A percentile compares a stretch with the other conserved stretches of the same genome.
These are phyloP conservation scores for Didymella pinodella DNA, from an alignment of 2,329 filamentous ascomycete species.

Conservation along the genomic window DNA sequence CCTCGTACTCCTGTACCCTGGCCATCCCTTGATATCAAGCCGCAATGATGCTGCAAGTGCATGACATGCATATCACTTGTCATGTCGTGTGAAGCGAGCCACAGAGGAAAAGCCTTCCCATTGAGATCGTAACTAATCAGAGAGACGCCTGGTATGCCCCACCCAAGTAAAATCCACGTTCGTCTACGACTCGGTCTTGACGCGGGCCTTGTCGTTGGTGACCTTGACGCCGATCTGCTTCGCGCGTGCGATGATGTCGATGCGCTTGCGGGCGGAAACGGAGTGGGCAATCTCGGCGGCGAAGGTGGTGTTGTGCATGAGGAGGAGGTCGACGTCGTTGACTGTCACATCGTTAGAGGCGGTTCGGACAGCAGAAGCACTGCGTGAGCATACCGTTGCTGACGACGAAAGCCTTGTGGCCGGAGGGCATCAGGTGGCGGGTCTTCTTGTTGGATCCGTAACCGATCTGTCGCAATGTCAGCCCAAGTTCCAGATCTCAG, in stretches of 20 bases:
- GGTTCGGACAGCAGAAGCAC: neutral
- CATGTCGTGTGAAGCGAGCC: conserved; percentile 34
- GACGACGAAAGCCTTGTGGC: conserved; percentile 99
- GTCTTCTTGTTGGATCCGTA: conserved; percentile 99
- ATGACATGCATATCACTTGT: conserved; percentile 31
- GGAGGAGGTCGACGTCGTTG: conserved; percentile 93
- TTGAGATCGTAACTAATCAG: conserved; percentile 50
- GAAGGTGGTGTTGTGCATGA: conserved; percentile 99
- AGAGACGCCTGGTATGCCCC: conserved; percentile 51
- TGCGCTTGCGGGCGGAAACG: conserved; percentile 97
- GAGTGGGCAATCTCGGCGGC: conserved; percentile 98
- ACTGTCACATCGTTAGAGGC: conserved; percentile 53
- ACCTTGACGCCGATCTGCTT: conserved; percentile 99
- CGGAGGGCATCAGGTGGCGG: conserved; percentile 96
- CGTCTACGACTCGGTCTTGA: conserved; percentile 84
- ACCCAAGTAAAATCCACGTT: conserved; percentile 40
- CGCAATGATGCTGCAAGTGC: conserved; percentile 43
- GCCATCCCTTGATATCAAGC: conserved; percentile 30
- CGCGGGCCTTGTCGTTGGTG: conserved; percentile 98
- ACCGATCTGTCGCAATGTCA: conserved; percentile 74
- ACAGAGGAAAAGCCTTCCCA: conserved; percentile 45
- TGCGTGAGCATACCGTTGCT: conserved; percentile 70
- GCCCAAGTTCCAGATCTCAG: conserved; percentile 27
- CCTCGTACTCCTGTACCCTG: conserved; percentile 30
- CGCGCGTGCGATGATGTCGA: conserved; percentile 95